Percentiles rank a stretch among this genome's conserved stretches.
phyloP scores from a whole-genome alignment of 306 rosid species.

The Ormosia semicastrata region DNA sequence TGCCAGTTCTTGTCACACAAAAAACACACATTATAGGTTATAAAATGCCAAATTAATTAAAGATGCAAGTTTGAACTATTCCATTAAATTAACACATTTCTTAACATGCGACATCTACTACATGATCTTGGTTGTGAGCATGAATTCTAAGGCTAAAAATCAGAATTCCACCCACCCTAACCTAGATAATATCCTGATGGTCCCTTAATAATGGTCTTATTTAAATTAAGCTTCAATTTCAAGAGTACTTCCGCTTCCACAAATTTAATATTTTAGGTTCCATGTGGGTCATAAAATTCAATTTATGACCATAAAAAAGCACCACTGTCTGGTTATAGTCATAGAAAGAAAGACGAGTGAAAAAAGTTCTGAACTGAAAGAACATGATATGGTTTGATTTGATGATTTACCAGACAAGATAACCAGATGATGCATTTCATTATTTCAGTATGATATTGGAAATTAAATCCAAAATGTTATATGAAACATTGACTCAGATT shows the following conservation, averaged over 20 bases:
- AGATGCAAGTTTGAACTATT: neutral
- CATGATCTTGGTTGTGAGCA: neutral
- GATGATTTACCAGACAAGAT: slow-evolving; percentile 12
- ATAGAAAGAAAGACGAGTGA: neutral
- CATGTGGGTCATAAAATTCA: neutral
- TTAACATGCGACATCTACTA: neutral
- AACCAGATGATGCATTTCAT: neutral
- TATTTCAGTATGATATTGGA: neutral
- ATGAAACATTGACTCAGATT: neutral
- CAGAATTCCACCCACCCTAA: neutral
- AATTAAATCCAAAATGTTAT: neutral
- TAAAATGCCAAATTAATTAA: neutral
- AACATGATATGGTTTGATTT: neutral
- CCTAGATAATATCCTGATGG: neutral
- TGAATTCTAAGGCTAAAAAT: neutral
- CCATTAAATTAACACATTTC: neutral
- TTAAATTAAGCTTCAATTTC: neutral
- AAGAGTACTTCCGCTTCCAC: neutral
- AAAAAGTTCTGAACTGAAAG: neutral
- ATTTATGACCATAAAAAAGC: neutral
- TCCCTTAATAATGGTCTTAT: neutral
- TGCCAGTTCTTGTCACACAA: slow-evolving; percentile 52
- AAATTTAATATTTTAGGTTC: slow-evolving; percentile 1
- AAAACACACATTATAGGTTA: slow-evolving; percentile 1
- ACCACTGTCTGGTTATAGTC: neutral